Percentiles rank a stretch among this genome's conserved stretches.
phyloP scores from a whole-genome alignment of 2,329 filamentous ascomycete species.

The Fusarium dlaminii region DNA sequence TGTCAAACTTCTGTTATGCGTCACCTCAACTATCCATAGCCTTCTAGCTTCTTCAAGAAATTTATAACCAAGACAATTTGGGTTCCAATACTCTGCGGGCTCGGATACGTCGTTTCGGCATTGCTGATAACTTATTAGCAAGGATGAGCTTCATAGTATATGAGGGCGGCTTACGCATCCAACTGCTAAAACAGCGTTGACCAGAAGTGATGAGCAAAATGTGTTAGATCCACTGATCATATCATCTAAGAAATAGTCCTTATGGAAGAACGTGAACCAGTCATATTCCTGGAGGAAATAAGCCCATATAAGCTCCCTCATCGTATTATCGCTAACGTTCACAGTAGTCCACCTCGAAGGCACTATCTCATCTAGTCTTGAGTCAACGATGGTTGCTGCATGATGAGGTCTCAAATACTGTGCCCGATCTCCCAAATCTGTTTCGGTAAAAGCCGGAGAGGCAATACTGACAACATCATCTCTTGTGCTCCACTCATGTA shows the following conservation, averaged over 20 bases:
- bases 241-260: constrained; percentile 15
- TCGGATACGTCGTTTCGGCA: background rate
- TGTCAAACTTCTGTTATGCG: background rate
- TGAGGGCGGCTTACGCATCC: background rate
- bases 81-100: constrained; percentile 15
- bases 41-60: constrained; percentile 12
- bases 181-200: constrained; percentile 13
- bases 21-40: background rate
- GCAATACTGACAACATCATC: background rate
- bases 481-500: constrained; percentile 1
- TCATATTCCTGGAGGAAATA: constrained; percentile 17
- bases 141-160: fast-evolving
- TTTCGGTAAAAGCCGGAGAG: fast-evolving
- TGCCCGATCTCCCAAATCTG: background rate
- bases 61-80: background rate
- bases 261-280: constrained; percentile 12
- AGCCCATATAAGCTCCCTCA: background rate
- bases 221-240: background rate
- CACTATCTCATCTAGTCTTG: background rate
- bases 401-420: constrained; percentile 18
- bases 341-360: constrained; percentile 11
- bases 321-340: background rate
- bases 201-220: constrained; percentile 6
- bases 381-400: constrained; percentile 6
- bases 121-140: background rate